A percentile compares a stretch with the other conserved stretches of the same genome.
phyloP scores from a whole-genome alignment of 176 grass and related monocot genomes.

The Melocanna baccifera region DNA sequence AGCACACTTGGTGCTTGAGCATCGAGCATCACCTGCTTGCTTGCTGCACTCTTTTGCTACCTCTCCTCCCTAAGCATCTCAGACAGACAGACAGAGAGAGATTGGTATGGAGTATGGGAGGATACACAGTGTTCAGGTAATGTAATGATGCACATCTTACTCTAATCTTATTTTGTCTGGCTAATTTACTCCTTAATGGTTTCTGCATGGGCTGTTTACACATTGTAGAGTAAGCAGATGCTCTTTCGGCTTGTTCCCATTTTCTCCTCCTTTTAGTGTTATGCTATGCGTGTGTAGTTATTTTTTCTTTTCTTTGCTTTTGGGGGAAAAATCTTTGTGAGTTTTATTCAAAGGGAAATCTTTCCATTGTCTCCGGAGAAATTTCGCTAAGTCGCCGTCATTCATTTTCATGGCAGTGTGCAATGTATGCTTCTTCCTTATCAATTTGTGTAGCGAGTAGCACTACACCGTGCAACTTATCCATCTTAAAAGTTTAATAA shows the following conservation, averaged over 20 bases:
- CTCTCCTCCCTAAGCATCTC: too few relatives aligned
- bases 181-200: background rate
- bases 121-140: conserved; percentile 88
- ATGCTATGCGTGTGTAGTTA: background rate
- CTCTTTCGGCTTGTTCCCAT: background rate
- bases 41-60: background rate
- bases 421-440: background rate
- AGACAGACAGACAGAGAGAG: too few relatives aligned
- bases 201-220: background rate
- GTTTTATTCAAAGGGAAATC: background rate
- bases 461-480: background rate
- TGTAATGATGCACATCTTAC: conserved; percentile 1
- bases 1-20: background rate
- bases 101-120: conserved; percentile 74
- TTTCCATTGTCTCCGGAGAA: background rate
- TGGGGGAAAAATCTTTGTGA: background rate
- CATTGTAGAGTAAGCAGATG: background rate
- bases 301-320: background rate
- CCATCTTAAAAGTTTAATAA: background rate
- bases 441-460: background rate
- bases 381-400: background rate
- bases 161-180: background rate
- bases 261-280: background rate
- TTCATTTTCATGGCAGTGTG: background rate
- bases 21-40: background rate